phyloP scores from a whole-genome alignment of 352 stramenopile species.

The Phytopythium delawarense region DNA sequence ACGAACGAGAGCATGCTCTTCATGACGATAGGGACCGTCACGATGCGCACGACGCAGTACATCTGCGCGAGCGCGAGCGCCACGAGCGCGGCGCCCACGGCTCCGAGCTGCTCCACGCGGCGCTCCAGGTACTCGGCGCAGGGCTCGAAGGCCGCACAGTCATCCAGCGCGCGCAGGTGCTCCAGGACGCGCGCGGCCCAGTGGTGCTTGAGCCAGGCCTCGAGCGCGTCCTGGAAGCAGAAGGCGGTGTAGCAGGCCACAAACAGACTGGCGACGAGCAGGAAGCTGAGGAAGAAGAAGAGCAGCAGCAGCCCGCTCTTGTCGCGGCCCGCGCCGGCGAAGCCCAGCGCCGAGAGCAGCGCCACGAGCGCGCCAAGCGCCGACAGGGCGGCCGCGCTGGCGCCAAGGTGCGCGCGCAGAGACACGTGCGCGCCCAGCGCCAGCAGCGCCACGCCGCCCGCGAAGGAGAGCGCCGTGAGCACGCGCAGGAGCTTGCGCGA shows the following conservation, averaged over 20 bases:
- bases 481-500: slow-evolving; percentile 58
- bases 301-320: slow-evolving; percentile 65
- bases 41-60: slow-evolving; percentile 81
- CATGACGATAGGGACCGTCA: slow-evolving; percentile 86
- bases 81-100: slow-evolving; percentile 40
- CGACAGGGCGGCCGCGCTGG: slow-evolving; percentile 43
- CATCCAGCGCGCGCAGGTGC: slow-evolving; percentile 36
- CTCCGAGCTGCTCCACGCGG: slow-evolving; percentile 44
- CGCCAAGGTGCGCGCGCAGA: slow-evolving; percentile 37
- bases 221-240: slow-evolving; percentile 57
- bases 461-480: slow-evolving; percentile 55
- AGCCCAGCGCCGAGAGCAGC: slow-evolving; percentile 54
- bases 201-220: slow-evolving; percentile 76
- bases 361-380: slow-evolving; percentile 38
- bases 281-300: slow-evolving; percentile 77
- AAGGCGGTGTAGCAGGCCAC: slow-evolving; percentile 60
- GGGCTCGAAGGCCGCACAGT: slow-evolving; percentile 55
- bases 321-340: slow-evolving; percentile 54
- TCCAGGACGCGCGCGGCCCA: slow-evolving; percentile 46
- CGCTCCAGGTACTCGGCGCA: slow-evolving; percentile 43
- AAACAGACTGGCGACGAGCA: slow-evolving; percentile 57
- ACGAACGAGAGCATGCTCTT: slow-evolving; percentile 76
- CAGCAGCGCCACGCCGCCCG: slow-evolving; percentile 41
- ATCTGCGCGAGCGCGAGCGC: slow-evolving; percentile 48
- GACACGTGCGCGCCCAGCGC: slow-evolving; percentile 52